These are phyloP conservation scores for Boletales sp. DNA, from an alignment of 768 basidiomycete species.

Conservation along the genomic window DNA sequence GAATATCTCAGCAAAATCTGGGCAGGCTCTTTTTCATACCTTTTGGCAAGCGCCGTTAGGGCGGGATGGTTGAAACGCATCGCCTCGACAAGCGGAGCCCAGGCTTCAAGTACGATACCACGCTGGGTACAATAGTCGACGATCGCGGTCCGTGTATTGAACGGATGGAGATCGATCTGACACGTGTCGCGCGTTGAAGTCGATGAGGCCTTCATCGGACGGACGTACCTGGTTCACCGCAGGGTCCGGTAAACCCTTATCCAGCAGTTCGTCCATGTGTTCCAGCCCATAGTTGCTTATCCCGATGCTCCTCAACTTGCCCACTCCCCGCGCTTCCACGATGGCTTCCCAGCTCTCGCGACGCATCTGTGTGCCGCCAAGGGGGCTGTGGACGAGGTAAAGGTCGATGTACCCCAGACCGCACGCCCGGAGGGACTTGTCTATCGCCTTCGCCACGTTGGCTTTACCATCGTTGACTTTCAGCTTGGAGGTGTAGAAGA, in stretches of 20 bases:
- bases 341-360: slow-evolving; percentile 8
- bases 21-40: slow-evolving; percentile 54
- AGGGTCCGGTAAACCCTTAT: slow-evolving; percentile 47
- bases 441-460: slow-evolving; percentile 49
- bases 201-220: background rate
- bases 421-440: slow-evolving; percentile 49
- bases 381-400: slow-evolving; percentile 6
- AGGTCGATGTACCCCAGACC: slow-evolving; percentile 1
- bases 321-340: background rate
- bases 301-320: slow-evolving; percentile 1
- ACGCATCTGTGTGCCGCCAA: slow-evolving; percentile 1
- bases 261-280: slow-evolving; percentile 49
- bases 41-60: slow-evolving; percentile 44
- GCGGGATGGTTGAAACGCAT: slow-evolving; percentile 59
- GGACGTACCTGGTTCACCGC: slow-evolving; percentile 55
- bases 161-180: slow-evolving; percentile 61
- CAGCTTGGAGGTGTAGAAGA: slow-evolving; percentile 73
- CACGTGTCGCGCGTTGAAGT: slow-evolving; percentile 5
- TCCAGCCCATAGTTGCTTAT: slow-evolving; percentile 5
- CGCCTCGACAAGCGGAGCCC: slow-evolving; percentile 34
- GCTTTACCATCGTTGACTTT: slow-evolving; percentile 46
- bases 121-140: slow-evolving; percentile 53
- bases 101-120: slow-evolving; percentile 60
- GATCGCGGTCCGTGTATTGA: slow-evolving; percentile 62
- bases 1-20: slow-evolving; percentile 54